Evolutionary conservation across 2,329 filamentous ascomycete genomes (phyloP), one percentile per base, ranked within the genome.

Genomic region (Talaromyces piceae): DNA sequence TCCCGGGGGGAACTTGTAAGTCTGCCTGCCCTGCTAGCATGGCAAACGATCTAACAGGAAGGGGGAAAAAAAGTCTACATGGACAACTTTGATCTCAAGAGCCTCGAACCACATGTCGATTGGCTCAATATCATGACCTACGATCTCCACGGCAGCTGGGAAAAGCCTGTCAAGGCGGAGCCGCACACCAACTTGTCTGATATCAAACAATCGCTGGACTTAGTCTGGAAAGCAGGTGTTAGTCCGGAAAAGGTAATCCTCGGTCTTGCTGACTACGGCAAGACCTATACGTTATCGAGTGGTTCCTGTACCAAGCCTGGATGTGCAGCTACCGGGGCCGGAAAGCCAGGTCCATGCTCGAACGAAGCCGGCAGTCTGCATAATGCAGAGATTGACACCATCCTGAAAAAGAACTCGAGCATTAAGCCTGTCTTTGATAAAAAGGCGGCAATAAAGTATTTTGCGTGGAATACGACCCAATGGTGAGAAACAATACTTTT

Each of bases 241-340:
- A 56, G 57, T n/a, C 57, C 65, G 4, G 23, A 43, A 0, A 59
- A 63, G 33, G 58, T 69, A 0, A 57, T 60, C 9, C 41, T 68
- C 11, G 65, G 66, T 1, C 49, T 63, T 16, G 66, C 58, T 2
- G 66, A 59, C 43, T 67, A 67, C 30, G 64, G 64, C 1, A 57
- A 62, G 2, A 55, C 56, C 12, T 63, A 61, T 45, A 58, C 54
- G 3, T 49, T 63, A 5, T 31, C 52, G 7, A 58, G 61, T 39
- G 51, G 48, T 7, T 61, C 31, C 22, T 67, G 69, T 31, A 61
- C 52, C 16, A 45, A 50, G 5, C 52, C 58, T 13, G 57, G 57
- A n/a, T 60, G 53, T 41, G 22, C 47, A n/a, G 64, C 57, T 37
- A 49, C 51, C 1, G 58, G 56, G 0, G 51, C 52, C 7, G 62